These are phyloP conservation scores for Calophaca sinica DNA, from an alignment of 306 rosid genomes.

Conservation along the genomic window DNA sequence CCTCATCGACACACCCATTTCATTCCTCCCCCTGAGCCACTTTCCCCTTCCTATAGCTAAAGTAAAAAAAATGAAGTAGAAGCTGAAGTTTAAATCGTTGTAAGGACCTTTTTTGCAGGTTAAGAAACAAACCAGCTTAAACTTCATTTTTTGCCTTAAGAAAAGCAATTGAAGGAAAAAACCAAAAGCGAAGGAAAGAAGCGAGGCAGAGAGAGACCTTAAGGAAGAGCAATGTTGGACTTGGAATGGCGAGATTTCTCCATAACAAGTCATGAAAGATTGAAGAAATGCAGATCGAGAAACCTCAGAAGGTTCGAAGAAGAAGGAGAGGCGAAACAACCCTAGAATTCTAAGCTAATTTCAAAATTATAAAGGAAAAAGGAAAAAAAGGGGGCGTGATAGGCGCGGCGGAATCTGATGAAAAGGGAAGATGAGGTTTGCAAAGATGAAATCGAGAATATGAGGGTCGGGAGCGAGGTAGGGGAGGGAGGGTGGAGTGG, in stretches of 20 bases:
- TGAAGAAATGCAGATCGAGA: conserved; percentile 42
- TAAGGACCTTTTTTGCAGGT: not conserved
- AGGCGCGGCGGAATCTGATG: not conserved
- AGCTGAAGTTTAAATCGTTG: conserved; percentile 13
- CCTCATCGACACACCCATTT: too few relatives aligned
- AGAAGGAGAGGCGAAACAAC: conserved; percentile 21
- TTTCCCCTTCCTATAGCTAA: not conserved
- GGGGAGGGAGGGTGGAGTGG: too few relatives aligned
- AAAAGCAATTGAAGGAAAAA: too few relatives aligned
- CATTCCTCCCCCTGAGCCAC: too few relatives aligned
- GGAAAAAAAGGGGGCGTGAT: not conserved
- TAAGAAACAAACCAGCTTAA: too few relatives aligned
- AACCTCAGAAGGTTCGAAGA: conserved; percentile 9
- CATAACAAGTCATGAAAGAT: conserved; percentile 62
- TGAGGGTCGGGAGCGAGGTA: too few relatives aligned
- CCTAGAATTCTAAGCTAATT: conserved; percentile 45
- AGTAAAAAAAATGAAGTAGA: not conserved
- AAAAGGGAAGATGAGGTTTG: not conserved
- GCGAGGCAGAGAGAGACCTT: conserved; percentile 50
- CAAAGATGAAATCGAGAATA: too few relatives aligned
- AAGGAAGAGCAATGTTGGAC: conserved; percentile 50
- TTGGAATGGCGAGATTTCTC: conserved; percentile 63
- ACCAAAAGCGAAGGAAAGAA: not conserved
- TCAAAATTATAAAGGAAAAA: conserved; percentile 1
- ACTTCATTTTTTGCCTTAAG: too few relatives aligned